phyloP scores from a whole-genome alignment of 148 eudicot species.

The Rhododendron ferrugineum region DNA sequence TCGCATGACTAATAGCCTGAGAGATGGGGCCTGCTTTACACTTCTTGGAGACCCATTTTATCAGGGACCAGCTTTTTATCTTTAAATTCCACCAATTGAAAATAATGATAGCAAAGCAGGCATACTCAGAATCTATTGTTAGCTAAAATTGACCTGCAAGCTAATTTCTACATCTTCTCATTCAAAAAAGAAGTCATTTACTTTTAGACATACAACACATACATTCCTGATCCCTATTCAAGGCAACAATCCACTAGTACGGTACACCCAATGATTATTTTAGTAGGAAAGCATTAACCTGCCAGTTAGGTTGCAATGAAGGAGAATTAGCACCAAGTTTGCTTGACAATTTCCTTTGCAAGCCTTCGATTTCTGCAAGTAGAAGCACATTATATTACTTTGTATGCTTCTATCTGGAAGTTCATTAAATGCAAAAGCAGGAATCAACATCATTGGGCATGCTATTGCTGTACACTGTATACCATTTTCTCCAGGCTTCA shows the following conservation, averaged over 20 bases:
- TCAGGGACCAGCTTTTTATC: neutral
- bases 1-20: neutral
- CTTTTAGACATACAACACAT: neutral
- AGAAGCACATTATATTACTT: neutral
- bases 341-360: constrained; percentile 69
- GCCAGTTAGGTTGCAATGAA: constrained; percentile 70
- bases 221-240: neutral
- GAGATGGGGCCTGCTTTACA: neutral
- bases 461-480: constrained; percentile 1
- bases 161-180: neutral
- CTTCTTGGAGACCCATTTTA: neutral
- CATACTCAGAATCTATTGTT: neutral
- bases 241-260: neutral
- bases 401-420: neutral
- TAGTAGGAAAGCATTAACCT: constrained; percentile 32
- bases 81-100: neutral
- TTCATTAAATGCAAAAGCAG: neutral
- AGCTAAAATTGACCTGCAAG: neutral
- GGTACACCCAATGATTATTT: neutral
- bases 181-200: neutral
- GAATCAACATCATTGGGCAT: neutral
- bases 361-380: constrained; percentile 62
- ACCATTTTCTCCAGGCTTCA: constrained; percentile 98
- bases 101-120: neutral
- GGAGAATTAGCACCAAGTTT: constrained; percentile 69